These are phyloP conservation scores for Candida sphagnicola DNA, from an alignment of 805 yeast genomes.

Conservation along the genomic window DNA sequence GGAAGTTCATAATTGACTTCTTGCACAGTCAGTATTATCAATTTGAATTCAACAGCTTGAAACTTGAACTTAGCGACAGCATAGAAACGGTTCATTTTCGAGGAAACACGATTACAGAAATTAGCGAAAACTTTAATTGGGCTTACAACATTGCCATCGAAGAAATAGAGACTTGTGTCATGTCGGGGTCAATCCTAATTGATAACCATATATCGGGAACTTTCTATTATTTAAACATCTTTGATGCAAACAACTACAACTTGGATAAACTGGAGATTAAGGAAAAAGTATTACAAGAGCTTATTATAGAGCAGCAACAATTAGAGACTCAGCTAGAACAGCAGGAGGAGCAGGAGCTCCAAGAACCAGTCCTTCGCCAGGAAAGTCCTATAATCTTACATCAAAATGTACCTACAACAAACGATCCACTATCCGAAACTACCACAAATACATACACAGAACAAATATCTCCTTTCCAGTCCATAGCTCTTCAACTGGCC, in stretches of 20 bases:
- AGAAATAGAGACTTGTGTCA: constrained; percentile 58
- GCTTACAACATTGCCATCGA: constrained; percentile 62
- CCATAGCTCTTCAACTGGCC: too few relatives aligned
- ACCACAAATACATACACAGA: too few relatives aligned
- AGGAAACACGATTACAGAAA: constrained; percentile 37
- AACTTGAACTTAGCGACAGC: constrained; percentile 8
- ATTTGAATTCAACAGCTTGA: constrained; percentile 21
- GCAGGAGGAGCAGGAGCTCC: not conserved
- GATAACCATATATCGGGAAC: constrained; percentile 70
- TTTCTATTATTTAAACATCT: constrained; percentile 52
- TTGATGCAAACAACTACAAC: not conserved
- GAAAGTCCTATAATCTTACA: too few relatives aligned
- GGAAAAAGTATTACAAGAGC: not conserved
- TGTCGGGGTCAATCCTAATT: constrained; percentile 52
- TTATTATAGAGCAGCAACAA: not conserved
- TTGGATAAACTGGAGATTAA: constrained; percentile 1
- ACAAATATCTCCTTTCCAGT: too few relatives aligned
- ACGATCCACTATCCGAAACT: too few relatives aligned
- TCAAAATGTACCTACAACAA: too few relatives aligned
- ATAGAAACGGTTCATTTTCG: constrained; percentile 19
- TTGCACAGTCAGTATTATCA: constrained; percentile 19
- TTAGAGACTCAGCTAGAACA: not conserved
- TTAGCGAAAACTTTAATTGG: constrained; percentile 56
- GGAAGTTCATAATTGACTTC: constrained; percentile 21
- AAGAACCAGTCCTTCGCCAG: not conserved